Evolutionary conservation across 768 basidiomycete species (phyloP).

Genomic region (Mycena vitilis): DNA sequence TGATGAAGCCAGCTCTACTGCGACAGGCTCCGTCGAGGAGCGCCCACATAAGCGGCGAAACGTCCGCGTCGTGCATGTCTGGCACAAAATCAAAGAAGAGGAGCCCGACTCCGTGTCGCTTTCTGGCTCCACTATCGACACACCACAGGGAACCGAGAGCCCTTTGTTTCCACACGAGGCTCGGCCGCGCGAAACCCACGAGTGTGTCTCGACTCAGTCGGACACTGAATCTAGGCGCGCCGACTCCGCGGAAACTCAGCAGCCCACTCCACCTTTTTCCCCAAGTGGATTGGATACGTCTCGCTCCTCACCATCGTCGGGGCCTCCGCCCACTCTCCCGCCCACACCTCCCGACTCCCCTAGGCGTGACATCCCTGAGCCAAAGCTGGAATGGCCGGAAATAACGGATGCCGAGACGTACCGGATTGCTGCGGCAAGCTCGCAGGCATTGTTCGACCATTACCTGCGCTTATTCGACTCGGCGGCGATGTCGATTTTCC

Average conservation of each 20-base stretch:
- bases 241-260: neutral
- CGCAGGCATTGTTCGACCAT: slow-evolving; percentile 14
- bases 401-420: neutral
- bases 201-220: neutral
- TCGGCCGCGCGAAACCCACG: neutral
- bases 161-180: neutral
- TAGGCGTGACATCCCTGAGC: neutral
- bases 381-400: neutral
- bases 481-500: neutral
- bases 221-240: too few relatives aligned
- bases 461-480: slow-evolving; percentile 3
- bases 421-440: neutral
- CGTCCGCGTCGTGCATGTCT: neutral
- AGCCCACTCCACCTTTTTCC: slow-evolving; percentile 3
- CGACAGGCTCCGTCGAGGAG: neutral
- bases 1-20: neutral
- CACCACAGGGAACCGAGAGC: neutral
- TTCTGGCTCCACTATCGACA: neutral
- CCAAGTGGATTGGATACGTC: neutral
- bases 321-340: neutral
- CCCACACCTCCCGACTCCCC: neutral
- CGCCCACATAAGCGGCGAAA: slow-evolving; percentile 10
- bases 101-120: neutral
- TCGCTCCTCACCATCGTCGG: neutral
- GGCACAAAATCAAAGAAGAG: neutral